Percentiles rank a stretch among this genome's conserved stretches.
phyloP scores from a whole-genome alignment of 345 rosid genomes.

The Acer campestre region DNA sequence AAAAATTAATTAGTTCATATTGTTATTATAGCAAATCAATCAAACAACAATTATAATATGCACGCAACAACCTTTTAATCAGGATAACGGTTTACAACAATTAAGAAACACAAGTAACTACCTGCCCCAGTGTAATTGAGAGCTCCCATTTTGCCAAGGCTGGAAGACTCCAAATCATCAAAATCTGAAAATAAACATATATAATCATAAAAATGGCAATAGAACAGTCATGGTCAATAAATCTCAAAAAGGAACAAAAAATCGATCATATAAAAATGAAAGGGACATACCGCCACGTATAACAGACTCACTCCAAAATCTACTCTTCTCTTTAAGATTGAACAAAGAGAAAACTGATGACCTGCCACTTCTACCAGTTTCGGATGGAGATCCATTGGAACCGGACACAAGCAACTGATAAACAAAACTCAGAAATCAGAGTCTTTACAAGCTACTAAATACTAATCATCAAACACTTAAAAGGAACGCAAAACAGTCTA shows the following conservation, averaged over 20 bases:
- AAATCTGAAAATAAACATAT: slow-evolving; percentile 44
- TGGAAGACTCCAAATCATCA: slow-evolving; percentile 68
- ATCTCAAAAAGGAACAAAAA: slow-evolving; percentile 1
- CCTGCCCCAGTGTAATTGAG: slow-evolving; percentile 84
- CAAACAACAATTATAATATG: background rate
- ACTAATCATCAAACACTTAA: background rate
- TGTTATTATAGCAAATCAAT: background rate
- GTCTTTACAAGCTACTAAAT: slow-evolving; percentile 1
- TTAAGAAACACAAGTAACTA: slow-evolving; percentile 27
- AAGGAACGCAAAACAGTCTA: background rate
- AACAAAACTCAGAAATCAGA: slow-evolving; percentile 23
- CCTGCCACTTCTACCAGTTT: slow-evolving; percentile 41
- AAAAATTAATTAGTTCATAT: background rate
- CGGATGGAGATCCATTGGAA: slow-evolving; percentile 39
- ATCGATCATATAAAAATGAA: background rate
- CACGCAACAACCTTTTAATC: background rate
- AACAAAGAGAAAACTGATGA: slow-evolving; percentile 87
- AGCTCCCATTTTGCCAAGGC: slow-evolving; percentile 51
- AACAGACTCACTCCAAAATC: slow-evolving; percentile 92
- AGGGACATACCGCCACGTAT: slow-evolving; percentile 55
- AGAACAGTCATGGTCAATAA: background rate
- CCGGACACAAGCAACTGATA: slow-evolving; percentile 42
- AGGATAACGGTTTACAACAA: background rate
- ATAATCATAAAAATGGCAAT: background rate
- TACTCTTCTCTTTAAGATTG: slow-evolving; percentile 83